phyloP scores from a whole-genome alignment of 805 yeast species.

The Komagataella phaffii region DNA sequence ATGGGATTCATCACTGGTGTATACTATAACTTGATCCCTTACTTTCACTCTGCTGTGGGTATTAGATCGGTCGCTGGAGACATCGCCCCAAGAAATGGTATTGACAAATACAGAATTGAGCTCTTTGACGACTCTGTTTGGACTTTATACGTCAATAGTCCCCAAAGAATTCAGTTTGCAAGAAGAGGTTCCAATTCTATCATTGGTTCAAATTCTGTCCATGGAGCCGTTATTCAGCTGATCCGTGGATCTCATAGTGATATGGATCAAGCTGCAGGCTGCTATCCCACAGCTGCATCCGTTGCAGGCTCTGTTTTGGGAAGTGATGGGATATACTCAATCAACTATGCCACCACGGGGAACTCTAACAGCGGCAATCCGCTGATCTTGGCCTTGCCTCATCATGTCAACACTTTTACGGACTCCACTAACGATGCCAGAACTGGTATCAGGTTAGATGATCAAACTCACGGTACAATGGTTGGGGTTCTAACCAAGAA shows the following conservation, averaged over 20 bases:
- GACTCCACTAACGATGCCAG: slow-evolving; percentile 17
- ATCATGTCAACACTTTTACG: slow-evolving; percentile 27
- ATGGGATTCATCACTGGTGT: slow-evolving; percentile 44
- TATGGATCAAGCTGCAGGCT: slow-evolving; percentile 58
- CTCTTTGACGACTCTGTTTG: slow-evolving; percentile 29
- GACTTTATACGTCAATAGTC: slow-evolving; percentile 37
- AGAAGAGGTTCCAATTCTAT: slow-evolving; percentile 9
- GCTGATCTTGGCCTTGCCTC: slow-evolving; percentile 41
- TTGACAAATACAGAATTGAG: slow-evolving; percentile 23
- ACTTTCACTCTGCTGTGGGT: slow-evolving; percentile 32
- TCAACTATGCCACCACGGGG: slow-evolving; percentile 37
- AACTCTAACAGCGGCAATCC: slow-evolving; percentile 29
- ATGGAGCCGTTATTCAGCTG: slow-evolving; percentile 45
- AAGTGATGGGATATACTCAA: slow-evolving; percentile 19
- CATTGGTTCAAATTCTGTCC: slow-evolving; percentile 27
- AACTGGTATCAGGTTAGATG: slow-evolving; percentile 22
- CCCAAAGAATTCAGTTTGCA: slow-evolving; percentile 12
- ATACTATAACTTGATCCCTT: slow-evolving; percentile 30
- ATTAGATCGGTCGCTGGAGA: slow-evolving; percentile 24
- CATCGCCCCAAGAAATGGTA: slow-evolving; percentile 16
- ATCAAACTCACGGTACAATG: slow-evolving; percentile 41
- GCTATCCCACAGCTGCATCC: slow-evolving; percentile 35
- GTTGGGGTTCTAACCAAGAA: slow-evolving; percentile 26
- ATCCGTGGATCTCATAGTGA: slow-evolving; percentile 32
- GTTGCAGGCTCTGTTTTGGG: slow-evolving; percentile 24